These are phyloP conservation scores for Centrapalus pauciflorus DNA, from an alignment of 129 eudicot genomes.

Conservation along the genomic window DNA sequence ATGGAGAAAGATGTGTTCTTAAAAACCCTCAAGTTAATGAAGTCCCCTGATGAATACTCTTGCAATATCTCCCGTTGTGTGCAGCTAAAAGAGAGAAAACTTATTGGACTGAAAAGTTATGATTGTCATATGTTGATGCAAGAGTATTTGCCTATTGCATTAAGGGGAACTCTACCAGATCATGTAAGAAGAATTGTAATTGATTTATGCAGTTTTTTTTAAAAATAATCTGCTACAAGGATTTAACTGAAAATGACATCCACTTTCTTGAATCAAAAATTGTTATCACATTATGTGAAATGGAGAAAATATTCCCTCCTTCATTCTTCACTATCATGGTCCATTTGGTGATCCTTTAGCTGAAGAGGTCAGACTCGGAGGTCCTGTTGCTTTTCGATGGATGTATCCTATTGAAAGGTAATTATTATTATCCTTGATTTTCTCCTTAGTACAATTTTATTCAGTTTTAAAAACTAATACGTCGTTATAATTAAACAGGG, in stretches of 20 bases:
- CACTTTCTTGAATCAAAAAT: background rate
- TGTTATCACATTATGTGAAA: background rate
- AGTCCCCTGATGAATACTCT: background rate
- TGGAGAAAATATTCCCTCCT: background rate
- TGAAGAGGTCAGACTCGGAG: background rate
- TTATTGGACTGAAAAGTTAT: background rate
- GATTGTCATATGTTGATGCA: too few species aligned
- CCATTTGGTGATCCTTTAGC: background rate
- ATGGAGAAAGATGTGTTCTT: background rate
- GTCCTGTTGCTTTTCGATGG: conserved; percentile 2
- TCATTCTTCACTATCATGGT: conserved; percentile 1
- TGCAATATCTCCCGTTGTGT: background rate
- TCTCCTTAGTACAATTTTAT: too few species aligned
- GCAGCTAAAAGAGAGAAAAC: background rate
- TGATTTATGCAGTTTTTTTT: background rate
- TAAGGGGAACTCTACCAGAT: too few species aligned
- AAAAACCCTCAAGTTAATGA: background rate
- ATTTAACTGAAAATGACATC: background rate
- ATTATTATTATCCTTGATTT: too few species aligned
- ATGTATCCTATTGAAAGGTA: conserved; percentile 9
- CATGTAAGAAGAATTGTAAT: too few species aligned
- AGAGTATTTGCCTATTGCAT: too few species aligned
- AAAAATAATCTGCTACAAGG: background rate
- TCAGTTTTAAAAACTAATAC: too few species aligned
- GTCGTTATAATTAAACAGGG: too few species aligned